Evolutionary conservation across 108 stramenopile genomes (phyloP).

Genomic region (Cyclotella kingstonii): DNA sequence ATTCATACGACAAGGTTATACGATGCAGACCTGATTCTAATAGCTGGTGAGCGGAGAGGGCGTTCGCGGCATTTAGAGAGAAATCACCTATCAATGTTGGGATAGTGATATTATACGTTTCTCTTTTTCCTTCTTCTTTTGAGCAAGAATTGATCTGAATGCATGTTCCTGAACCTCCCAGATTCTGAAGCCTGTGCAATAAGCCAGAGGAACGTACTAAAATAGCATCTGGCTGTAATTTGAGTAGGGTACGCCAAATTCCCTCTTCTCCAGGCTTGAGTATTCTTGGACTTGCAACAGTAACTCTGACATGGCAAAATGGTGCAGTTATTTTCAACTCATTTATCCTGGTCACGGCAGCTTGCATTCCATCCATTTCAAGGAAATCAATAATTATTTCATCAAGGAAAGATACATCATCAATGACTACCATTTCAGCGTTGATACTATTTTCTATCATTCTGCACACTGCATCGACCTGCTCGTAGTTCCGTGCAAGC

Average conservation of each 20-base stretch:
- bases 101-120: constrained; percentile 41
- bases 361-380: constrained; percentile 65
- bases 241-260: constrained; percentile 59
- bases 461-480: constrained; percentile 56
- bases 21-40: constrained; percentile 51
- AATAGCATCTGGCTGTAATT: constrained; percentile 60
- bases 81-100: constrained; percentile 74
- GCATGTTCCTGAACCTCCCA: constrained; percentile 42
- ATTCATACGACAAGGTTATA: constrained; percentile 66
- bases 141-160: constrained; percentile 13
- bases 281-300: constrained; percentile 70
- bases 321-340: constrained; percentile 19
- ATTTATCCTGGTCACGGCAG: constrained; percentile 53
- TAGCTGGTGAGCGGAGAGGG: constrained; percentile 56
- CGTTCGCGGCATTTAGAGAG: constrained; percentile 71
- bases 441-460: constrained; percentile 40
- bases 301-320: constrained; percentile 23
- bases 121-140: constrained; percentile 26
- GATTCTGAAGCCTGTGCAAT: constrained; percentile 47
- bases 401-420: not conserved
- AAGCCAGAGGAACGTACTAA: constrained; percentile 65
- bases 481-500: constrained; percentile 51
- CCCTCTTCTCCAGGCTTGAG: constrained; percentile 74
- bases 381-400: constrained; percentile 80
- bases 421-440: constrained; percentile 4